Conservation (phyloP, 257 asterid genomes). For the Knoxia roxburghii region DNA sequence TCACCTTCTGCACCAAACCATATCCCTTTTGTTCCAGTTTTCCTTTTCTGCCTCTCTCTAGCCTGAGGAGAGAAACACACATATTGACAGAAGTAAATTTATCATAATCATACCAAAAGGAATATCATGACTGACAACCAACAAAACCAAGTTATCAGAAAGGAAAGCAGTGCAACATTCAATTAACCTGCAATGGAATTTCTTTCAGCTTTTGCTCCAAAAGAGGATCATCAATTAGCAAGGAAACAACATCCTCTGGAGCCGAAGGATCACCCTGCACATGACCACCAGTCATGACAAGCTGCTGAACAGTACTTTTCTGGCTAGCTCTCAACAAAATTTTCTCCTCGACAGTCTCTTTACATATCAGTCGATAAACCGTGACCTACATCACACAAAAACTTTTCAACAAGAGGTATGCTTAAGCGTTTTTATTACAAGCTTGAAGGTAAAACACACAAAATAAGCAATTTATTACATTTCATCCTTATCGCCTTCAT, state of each 20-base stretch:
- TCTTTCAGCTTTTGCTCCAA: conserved; percentile 87
- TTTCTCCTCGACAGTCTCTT: conserved; percentile 93
- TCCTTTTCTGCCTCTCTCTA: conserved; percentile 85
- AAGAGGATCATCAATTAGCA: conserved; percentile 84
- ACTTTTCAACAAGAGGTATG: not conserved
- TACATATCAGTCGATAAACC: conserved; percentile 90
- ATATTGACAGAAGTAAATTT: conserved; percentile 1
- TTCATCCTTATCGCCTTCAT: too few relatives aligned
- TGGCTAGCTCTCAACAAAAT: conserved; percentile 94
- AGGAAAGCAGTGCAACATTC: not conserved
- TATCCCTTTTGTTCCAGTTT: conserved; percentile 70
- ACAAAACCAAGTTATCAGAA: not conserved
- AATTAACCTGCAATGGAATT: conserved; percentile 82
- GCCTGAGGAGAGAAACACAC: conserved; percentile 46
- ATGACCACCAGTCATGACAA: conserved; percentile 98
- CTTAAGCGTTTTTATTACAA: too few relatives aligned
- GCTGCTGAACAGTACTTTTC: conserved; percentile 94
- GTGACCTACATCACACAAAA: conserved; percentile 48
- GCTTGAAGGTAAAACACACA: too few relatives aligned
- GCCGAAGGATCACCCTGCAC: conserved; percentile 97
- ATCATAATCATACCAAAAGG: conserved; percentile 11
- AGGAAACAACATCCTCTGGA: conserved; percentile 93
- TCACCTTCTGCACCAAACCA: conserved; percentile 87
- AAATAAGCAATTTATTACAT: too few relatives aligned
- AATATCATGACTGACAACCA: not conserved